Evolutionary conservation across 2,329 filamentous ascomycete species (phyloP).

Genomic region (Ceratocystis destructans): DNA sequence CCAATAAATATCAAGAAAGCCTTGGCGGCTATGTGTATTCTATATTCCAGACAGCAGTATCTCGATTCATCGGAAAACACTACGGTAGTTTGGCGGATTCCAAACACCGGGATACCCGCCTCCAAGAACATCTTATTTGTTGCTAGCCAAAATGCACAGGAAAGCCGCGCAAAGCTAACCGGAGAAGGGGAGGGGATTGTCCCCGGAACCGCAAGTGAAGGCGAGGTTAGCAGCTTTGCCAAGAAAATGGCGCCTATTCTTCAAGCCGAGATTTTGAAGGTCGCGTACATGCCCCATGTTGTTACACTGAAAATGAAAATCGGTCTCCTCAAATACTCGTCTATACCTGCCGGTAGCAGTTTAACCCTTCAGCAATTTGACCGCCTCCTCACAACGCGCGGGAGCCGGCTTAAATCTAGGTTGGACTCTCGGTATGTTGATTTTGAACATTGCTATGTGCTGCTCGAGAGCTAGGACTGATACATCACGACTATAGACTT

Average conservation of each 20-base stretch:
- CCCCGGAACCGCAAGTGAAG: not conserved
- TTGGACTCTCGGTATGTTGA: not conserved
- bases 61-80: not conserved
- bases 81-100: not conserved
- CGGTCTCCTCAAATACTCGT: not conserved
- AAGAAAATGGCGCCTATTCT: not conserved
- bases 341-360: not conserved
- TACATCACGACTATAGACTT: not conserved
- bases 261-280: constrained; percentile 1
- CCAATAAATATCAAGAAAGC: not conserved
- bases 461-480: not conserved
- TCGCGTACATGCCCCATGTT: not conserved
- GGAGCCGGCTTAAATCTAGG: not conserved
- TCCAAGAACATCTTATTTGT: not conserved
- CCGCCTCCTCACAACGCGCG: not conserved
- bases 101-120: not conserved
- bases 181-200: not conserved
- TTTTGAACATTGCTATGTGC: not conserved
- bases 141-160: not conserved
- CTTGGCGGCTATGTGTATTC: not conserved
- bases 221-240: not conserved
- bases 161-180: not conserved
- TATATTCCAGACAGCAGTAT: not conserved
- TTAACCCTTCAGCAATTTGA: not conserved
- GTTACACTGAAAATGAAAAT: not conserved